phyloP scores from a whole-genome alignment of 148 eudicot genomes.

The Fagopyrum tataricum region DNA sequence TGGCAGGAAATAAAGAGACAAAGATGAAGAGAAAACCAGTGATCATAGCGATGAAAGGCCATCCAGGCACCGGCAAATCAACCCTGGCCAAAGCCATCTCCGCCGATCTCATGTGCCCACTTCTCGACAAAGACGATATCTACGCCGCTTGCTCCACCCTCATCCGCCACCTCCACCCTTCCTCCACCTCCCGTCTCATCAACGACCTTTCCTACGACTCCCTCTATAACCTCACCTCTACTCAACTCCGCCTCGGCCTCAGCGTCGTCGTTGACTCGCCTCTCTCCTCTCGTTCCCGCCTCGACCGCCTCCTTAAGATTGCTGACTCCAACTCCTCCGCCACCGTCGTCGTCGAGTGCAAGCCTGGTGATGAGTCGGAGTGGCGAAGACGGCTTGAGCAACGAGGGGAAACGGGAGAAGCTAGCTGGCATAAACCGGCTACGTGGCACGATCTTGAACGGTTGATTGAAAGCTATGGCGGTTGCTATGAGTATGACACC shows the following conservation, averaged over 20 bases:
- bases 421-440: conserved; percentile 64
- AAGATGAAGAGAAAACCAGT: not conserved
- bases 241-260: conserved; percentile 52
- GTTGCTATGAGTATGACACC: conserved; percentile 62
- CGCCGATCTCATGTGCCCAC: conserved; percentile 39
- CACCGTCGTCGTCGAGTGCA: conserved; percentile 44
- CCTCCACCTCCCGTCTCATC: conserved; percentile 22
- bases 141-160: conserved; percentile 39
- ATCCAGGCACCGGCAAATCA: conserved; percentile 72
- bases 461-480: conserved; percentile 47
- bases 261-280: conserved; percentile 65
- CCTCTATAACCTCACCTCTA: conserved; percentile 36
- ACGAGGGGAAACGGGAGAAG: conserved; percentile 19
- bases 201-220: conserved; percentile 64
- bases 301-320: conserved; percentile 31
- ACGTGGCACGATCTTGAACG: conserved; percentile 62
- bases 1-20: not conserved
- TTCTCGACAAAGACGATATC: conserved; percentile 74
- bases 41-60: conserved; percentile 62
- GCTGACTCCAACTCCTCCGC: conserved; percentile 34
- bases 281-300: conserved; percentile 48
- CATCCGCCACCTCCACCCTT: conserved; percentile 20
- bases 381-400: conserved; percentile 41
- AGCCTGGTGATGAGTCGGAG: conserved; percentile 31
- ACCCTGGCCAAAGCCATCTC: conserved; percentile 63